Percentiles rank a stretch among this genome's conserved stretches.
Conservation (phyloP, 2,329 filamentous ascomycete species). For the Alternaria sp. region DNA sequence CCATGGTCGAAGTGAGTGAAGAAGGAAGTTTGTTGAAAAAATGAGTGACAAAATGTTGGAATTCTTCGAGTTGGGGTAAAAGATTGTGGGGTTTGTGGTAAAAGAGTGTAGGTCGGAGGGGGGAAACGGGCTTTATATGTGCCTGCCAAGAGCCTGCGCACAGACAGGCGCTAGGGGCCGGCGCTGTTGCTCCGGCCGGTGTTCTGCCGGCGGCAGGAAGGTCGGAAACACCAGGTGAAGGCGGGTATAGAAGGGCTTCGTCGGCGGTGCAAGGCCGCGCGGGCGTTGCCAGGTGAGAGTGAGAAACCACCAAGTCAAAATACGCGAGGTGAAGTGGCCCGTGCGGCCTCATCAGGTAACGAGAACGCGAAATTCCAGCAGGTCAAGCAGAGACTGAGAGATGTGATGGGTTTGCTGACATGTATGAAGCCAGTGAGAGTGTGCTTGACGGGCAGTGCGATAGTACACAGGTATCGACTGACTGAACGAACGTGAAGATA, state of each 20-base stretch:
- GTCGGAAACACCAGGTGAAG: constrained; percentile 1
- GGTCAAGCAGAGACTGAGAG: neutral
- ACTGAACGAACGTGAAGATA: neutral
- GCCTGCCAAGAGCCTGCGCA: neutral
- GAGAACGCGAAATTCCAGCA: neutral
- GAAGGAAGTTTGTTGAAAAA: neutral
- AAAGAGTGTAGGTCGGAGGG: constrained; percentile 3
- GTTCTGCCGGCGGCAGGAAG: constrained; percentile 11
- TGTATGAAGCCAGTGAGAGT: neutral
- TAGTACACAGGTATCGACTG: neutral
- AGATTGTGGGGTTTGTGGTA: neutral
- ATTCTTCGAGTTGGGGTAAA: neutral
- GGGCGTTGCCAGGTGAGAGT: constrained; percentile 5
- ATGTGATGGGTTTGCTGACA: neutral
- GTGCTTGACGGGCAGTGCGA: neutral
- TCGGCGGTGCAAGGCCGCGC: neutral
- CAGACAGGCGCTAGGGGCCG: neutral
- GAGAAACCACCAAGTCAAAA: neutral
- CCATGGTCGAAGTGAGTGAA: constrained; percentile 6
- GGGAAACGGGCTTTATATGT: constrained; percentile 6
- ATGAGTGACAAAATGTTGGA: neutral
- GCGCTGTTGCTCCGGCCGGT: neutral
- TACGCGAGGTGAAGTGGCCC: constrained; percentile 8
- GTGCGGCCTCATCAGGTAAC: constrained; percentile 7
- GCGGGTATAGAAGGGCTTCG: constrained; percentile 7